Evolutionary conservation across 139 green algal species (phyloP).

Genomic region (Astrephomene gubernaculifera): DNA sequence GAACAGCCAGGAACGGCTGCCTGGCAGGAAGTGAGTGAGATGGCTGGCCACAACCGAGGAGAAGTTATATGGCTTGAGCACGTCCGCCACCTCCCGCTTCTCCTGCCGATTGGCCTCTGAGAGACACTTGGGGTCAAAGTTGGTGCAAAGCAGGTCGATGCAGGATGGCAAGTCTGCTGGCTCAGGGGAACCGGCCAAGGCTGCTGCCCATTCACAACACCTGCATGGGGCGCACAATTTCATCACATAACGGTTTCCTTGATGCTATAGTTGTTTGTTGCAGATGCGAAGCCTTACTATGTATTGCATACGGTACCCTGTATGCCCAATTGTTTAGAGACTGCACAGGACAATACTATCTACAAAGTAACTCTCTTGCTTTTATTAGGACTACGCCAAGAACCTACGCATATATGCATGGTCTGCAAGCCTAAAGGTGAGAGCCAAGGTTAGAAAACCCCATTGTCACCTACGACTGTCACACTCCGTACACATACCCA

Average conservation of each 20-base stretch:
- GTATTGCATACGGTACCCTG: no score
- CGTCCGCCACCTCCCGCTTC: not conserved
- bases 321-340: no score
- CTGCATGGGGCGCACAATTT: not conserved
- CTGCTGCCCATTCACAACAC: constrained; percentile 13
- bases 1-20: constrained; percentile 4
- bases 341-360: no score
- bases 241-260: no score
- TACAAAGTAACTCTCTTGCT: no score
- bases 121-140: not conserved
- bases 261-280: no score
- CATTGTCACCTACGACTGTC: no score
- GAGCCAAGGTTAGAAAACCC: not conserved
- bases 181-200: not conserved
- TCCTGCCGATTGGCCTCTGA: not conserved
- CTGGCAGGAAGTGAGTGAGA: not conserved
- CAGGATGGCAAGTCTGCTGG: not conserved
- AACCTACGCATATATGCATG: no score
- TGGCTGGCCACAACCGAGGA: not conserved
- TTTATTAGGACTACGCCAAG: no score
- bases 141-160: not conserved
- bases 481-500: not conserved
- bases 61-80: not conserved
- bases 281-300: no score
- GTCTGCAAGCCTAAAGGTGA: no score